Percentiles rank a stretch among this genome's conserved stretches.
Conservation (phyloP, 805 yeast species). For the Cyberlindnera maritima region DNA sequence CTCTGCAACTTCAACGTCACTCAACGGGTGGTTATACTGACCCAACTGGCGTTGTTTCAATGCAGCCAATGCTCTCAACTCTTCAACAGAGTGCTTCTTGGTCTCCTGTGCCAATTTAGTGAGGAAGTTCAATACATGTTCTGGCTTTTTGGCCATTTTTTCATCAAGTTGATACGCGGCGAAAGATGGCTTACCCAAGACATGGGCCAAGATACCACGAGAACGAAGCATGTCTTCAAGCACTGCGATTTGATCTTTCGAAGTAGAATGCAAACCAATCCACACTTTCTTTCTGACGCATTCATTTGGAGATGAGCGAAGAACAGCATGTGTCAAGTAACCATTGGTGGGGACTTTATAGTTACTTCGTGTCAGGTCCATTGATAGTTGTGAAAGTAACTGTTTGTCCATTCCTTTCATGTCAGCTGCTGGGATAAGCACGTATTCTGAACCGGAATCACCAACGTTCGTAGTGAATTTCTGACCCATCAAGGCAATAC, state of each 20-base stretch:
- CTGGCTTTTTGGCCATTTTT: slow-evolving; percentile 85
- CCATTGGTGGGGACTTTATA: slow-evolving; percentile 60
- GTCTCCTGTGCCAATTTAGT: slow-evolving; percentile 52
- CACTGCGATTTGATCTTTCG: slow-evolving; percentile 55
- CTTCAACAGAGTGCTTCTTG: slow-evolving; percentile 54
- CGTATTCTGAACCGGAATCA: slow-evolving; percentile 16
- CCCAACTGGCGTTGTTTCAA: slow-evolving; percentile 33
- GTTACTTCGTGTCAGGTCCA: slow-evolving; percentile 37
- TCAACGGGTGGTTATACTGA: slow-evolving; percentile 19
- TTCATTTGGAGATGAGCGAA: slow-evolving; percentile 56
- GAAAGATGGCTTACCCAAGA: slow-evolving; percentile 68
- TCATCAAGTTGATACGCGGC: slow-evolving; percentile 81
- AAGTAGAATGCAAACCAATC: slow-evolving; percentile 68
- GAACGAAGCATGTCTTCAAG: slow-evolving; percentile 59
- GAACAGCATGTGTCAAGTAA: slow-evolving; percentile 58
- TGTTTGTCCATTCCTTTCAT: slow-evolving; percentile 23
- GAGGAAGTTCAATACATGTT: slow-evolving; percentile 70
- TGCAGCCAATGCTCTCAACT: slow-evolving; percentile 48
- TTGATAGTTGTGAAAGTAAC: slow-evolving; percentile 29
- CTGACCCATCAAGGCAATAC: slow-evolving; percentile 79
- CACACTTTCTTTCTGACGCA: slow-evolving; percentile 65
- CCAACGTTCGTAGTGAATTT: slow-evolving; percentile 46
- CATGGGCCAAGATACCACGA: slow-evolving; percentile 66
- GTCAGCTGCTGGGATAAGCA: slow-evolving; percentile 22
- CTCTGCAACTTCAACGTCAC: slow-evolving; percentile 40